A percentile compares a stretch with the other conserved stretches of the same genome.
phyloP scores from a whole-genome alignment of 441 rosid genomes.

The Adansonia madagascariensis region DNA sequence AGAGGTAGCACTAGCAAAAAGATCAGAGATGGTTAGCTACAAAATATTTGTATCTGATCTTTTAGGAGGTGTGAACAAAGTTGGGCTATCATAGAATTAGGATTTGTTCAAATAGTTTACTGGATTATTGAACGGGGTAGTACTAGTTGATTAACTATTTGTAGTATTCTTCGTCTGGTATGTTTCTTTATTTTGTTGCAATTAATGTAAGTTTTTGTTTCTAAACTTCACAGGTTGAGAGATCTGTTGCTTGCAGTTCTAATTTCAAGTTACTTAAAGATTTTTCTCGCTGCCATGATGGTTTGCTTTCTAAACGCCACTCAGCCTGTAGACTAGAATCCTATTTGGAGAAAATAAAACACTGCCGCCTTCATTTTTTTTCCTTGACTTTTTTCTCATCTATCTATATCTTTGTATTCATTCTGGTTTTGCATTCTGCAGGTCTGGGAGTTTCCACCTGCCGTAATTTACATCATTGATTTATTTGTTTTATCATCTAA shows the following conservation, averaged over 20 bases:
- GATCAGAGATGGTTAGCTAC: neutral
- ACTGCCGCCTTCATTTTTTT: slow-evolving; percentile 4
- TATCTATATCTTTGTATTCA: neutral
- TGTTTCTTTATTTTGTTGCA: neutral
- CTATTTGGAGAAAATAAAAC: neutral
- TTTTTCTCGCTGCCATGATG: slow-evolving; percentile 69
- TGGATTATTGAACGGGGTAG: neutral
- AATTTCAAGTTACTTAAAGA: slow-evolving; percentile 83
- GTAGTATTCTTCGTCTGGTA: slow-evolving; percentile 1
- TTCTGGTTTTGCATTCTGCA: slow-evolving; percentile 37
- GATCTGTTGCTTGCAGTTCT: slow-evolving; percentile 57
- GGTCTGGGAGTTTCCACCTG: slow-evolving; percentile 86
- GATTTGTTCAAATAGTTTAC: neutral
- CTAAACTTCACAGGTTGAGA: slow-evolving; percentile 44
- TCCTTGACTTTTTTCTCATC: neutral
- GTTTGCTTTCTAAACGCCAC: slow-evolving; percentile 42
- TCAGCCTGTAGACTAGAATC: neutral
- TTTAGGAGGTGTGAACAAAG: neutral
- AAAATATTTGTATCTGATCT: neutral
- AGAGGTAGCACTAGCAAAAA: neutral
- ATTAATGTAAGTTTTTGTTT: neutral
- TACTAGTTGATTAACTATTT: neutral
- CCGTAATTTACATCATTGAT: slow-evolving; percentile 68
- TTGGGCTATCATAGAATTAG: neutral
- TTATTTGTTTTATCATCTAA: slow-evolving; percentile 77